Evolutionary conservation across 202 grass and related monocot genomes (phyloP), one percentile per base, ranked within the genome.

Genomic region (Sporobolus alterniflorus): DNA sequence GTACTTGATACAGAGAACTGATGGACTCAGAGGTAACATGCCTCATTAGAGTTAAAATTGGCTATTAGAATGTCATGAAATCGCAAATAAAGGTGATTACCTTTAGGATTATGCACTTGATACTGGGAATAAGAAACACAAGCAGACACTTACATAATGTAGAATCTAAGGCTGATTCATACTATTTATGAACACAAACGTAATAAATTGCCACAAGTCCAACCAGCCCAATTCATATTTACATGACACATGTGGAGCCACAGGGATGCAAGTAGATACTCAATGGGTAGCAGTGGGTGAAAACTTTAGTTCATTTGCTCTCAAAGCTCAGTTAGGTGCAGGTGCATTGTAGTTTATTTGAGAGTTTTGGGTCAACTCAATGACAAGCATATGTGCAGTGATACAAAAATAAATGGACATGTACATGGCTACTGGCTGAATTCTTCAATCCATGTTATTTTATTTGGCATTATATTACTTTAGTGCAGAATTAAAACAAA

Each of bases 331-430:
- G 3, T 2, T 31, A 59, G 22, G 56, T 29, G 56, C 8, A 4
- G 18, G 24, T 60, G 24, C 11, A 29, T 15, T 60, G 11, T 60
- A 28, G 24, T 28, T 15, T 13, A 60, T 14, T 56, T 25, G 11
- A 29, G 56, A 13, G 56, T 28, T 59, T 26, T 13, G 22, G 55
- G 55, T 29, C 56, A 6, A 60, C 11, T 4, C 11, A 28, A 15
- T 28, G 56, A 60, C 24, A 44, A 47, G 31, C 28, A 52, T 14
- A 62, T 14, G 3, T 1, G 11, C 5, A 51, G 11, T 57, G 28
- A 74, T 74, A 67, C 29, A 50, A 22, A 52, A 42, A 70, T 7
- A 11, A 67, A 74, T 50, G 77, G 24, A 50, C 51, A 76, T 51
- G 51, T 63, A 70, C 22, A 87, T n/a, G 62, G 3, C 55, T 24